A percentile compares a stretch with the other conserved stretches of the same genome.
Conservation (phyloP, 352 stramenopile species). For the Elongisporangium anandrum region DNA sequence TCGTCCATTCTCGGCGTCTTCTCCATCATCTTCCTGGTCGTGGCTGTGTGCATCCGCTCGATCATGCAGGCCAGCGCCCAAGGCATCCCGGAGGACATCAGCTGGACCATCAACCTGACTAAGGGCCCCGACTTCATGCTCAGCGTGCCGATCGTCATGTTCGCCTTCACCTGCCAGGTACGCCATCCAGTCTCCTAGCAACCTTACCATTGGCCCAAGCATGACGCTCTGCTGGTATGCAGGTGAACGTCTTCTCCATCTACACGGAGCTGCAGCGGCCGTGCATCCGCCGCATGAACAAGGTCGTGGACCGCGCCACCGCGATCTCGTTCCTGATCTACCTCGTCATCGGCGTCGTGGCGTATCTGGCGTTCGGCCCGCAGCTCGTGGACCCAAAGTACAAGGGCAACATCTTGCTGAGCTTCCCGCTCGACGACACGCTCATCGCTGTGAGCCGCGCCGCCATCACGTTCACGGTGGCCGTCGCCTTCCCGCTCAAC, state of each 20-base stretch:
- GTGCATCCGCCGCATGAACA: slow-evolving; percentile 86
- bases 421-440: slow-evolving; percentile 70
- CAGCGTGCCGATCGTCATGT: slow-evolving; percentile 86
- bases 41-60: slow-evolving; percentile 74
- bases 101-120: slow-evolving; percentile 69
- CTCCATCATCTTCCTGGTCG: slow-evolving; percentile 82
- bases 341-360: slow-evolving; percentile 68
- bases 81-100: slow-evolving; percentile 60
- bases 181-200: neutral
- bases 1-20: slow-evolving; percentile 80
- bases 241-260: slow-evolving; percentile 87
- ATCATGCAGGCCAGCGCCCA: slow-evolving; percentile 59
- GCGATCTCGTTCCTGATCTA: slow-evolving; percentile 73
- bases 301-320: slow-evolving; percentile 79
- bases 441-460: slow-evolving; percentile 77
- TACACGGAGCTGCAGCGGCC: slow-evolving; percentile 85
- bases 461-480: slow-evolving; percentile 84
- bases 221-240: neutral
- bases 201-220: neutral
- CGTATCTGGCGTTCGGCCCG: slow-evolving; percentile 75
- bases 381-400: slow-evolving; percentile 57
- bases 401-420: slow-evolving; percentile 83
- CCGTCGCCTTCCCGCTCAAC: slow-evolving; percentile 82
- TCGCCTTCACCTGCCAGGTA: slow-evolving; percentile 86
- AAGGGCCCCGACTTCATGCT: slow-evolving; percentile 79